These are phyloP conservation scores for Marasmius sp. DNA, from an alignment of 1,284 basidiomycete species.

Conservation along the genomic window DNA sequence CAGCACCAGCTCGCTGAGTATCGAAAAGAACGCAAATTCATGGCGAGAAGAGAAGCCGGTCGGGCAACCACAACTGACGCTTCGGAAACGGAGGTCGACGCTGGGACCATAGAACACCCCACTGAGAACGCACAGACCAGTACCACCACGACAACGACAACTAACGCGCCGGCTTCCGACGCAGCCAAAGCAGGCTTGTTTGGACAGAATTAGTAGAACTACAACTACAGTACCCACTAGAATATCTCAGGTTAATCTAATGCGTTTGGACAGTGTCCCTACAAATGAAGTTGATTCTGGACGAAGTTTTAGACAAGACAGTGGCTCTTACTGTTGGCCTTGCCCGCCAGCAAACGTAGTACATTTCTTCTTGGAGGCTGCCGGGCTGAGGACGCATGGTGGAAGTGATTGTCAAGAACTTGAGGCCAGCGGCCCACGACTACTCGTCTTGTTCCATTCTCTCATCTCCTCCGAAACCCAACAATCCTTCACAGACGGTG, in stretches of 20 bases:
- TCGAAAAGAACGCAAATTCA: slow-evolving; percentile 17
- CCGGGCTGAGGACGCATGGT: background rate
- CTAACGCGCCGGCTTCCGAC: slow-evolving; percentile 1
- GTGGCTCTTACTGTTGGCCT: too few relatives aligned
- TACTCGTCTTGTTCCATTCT: slow-evolving; percentile 48
- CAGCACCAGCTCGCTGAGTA: slow-evolving; percentile 25
- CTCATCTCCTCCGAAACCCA: slow-evolving; percentile 68
- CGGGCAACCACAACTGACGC: background rate
- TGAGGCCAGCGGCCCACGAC: slow-evolving; percentile 1
- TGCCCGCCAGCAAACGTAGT: background rate
- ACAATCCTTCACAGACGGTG: slow-evolving; percentile 64
- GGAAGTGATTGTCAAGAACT: background rate
- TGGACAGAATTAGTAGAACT: background rate
- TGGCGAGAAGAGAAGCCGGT: slow-evolving; percentile 6
- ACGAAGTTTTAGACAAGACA: too few relatives aligned
- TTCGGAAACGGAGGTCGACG: background rate
- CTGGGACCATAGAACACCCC: background rate
- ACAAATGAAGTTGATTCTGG: too few relatives aligned
- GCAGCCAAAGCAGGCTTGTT: slow-evolving; percentile 11
- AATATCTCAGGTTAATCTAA: too few relatives aligned
- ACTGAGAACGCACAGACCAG: background rate
- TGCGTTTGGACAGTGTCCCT: too few relatives aligned
- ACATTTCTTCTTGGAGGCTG: background rate
- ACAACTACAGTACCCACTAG: too few relatives aligned
- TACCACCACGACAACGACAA: background rate